phyloP scores from a whole-genome alignment of 805 yeast genomes.

The Cyberlindnera meyerae region DNA sequence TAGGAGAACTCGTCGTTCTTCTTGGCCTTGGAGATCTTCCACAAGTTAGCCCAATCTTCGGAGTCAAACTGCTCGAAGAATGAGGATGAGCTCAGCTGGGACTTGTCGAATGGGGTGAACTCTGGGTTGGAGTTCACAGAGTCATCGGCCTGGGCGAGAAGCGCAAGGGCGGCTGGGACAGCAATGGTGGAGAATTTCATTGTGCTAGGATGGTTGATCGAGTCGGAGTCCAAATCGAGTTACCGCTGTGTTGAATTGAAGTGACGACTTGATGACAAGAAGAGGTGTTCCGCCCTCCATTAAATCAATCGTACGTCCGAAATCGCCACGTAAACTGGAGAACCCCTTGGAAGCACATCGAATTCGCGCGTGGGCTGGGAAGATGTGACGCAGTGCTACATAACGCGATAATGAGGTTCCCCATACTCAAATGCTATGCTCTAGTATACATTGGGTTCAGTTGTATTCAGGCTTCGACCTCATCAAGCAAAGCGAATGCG shows the following conservation, averaged over 20 bases:
- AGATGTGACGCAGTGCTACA: no score
- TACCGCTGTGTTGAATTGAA: no score
- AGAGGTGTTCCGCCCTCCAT: no score
- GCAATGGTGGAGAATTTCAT: slow-evolving; percentile 24
- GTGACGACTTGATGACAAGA: no score
- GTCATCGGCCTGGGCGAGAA: slow-evolving; percentile 16
- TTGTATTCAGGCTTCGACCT: slow-evolving; percentile 27
- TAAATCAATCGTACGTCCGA: no score
- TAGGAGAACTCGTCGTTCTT: slow-evolving; percentile 54
- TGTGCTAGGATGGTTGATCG: neutral
- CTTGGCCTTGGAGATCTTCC: slow-evolving; percentile 58
- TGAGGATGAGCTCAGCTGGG: slow-evolving; percentile 36
- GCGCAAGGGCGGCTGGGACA: slow-evolving; percentile 22
- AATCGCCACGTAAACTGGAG: slow-evolving; percentile 2
- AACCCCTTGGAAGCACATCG: slow-evolving; percentile 1
- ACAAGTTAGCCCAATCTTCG: slow-evolving; percentile 34
- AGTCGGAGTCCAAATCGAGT: neutral
- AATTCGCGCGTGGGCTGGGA: no score
- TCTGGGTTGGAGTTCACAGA: slow-evolving; percentile 21
- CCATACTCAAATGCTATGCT: no score
- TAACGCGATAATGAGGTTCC: no score
- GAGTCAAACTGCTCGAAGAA: slow-evolving; percentile 64
- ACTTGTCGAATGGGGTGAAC: slow-evolving; percentile 34
- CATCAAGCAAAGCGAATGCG: slow-evolving; percentile 28
- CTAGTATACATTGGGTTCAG: no score